Percentiles rank a stretch among this genome's conserved stretches.
phyloP scores from a whole-genome alignment of 495 filamentous ascomycete species.

The Letharia columbiana region DNA sequence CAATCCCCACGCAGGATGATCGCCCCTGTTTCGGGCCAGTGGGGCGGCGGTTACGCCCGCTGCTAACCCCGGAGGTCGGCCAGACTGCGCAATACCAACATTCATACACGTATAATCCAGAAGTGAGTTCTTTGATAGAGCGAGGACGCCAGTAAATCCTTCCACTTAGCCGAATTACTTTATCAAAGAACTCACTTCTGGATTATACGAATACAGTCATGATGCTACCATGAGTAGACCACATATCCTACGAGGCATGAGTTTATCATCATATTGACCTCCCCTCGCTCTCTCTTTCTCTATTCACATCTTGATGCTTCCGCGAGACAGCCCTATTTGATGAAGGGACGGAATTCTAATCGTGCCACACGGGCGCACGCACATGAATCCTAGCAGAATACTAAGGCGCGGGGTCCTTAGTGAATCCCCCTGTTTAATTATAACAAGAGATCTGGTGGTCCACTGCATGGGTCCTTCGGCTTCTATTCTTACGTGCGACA shows the following conservation, averaged over 20 bases:
- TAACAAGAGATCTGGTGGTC: not conserved
- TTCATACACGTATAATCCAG: too few species aligned
- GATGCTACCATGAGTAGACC: not conserved
- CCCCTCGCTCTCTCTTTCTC: not conserved
- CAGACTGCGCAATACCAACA: too few species aligned
- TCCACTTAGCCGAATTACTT: too few species aligned
- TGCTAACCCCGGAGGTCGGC: not conserved
- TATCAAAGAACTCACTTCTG: too few species aligned
- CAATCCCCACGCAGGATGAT: not conserved
- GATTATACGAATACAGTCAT: too few species aligned
- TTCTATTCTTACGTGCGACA: not conserved
- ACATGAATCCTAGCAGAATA: too few species aligned
- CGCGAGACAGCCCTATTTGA: not conserved
- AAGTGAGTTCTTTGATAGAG: too few species aligned
- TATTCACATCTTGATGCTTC: too few species aligned
- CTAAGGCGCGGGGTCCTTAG: too few species aligned
- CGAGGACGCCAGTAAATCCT: too few species aligned
- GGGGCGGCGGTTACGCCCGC: not conserved
- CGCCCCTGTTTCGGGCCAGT: not conserved
- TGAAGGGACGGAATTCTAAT: too few species aligned
- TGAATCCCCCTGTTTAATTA: not conserved
- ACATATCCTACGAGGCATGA: not conserved
- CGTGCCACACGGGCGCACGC: too few species aligned
- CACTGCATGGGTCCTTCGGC: not conserved
- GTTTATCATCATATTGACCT: not conserved